Conservation (phyloP, 2,329 filamentous ascomycete genomes). For the Talaromyces sp. region DNA sequence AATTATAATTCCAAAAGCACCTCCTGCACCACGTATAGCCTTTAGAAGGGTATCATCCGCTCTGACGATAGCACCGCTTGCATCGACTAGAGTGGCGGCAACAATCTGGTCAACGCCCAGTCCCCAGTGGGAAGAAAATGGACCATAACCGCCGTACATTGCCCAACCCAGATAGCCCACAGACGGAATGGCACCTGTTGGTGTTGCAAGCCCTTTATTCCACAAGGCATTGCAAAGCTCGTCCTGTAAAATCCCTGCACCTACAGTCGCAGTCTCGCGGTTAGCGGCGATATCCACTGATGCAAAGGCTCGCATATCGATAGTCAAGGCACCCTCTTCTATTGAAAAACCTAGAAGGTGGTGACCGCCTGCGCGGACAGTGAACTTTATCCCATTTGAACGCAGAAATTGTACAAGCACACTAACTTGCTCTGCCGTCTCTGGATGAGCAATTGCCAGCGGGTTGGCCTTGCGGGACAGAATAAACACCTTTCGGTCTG, state of each 20-base stretch:
- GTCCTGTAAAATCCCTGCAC: constrained; percentile 32
- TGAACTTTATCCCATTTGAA: constrained; percentile 18
- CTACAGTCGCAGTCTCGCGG: constrained; percentile 27
- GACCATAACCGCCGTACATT: constrained; percentile 35
- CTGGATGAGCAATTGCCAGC: constrained; percentile 23
- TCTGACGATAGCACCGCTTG: constrained; percentile 31
- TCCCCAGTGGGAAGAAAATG: constrained; percentile 26
- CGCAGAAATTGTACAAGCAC: constrained; percentile 16
- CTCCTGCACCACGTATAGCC: constrained; percentile 38
- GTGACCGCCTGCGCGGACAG: constrained; percentile 32
- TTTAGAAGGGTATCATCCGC: constrained; percentile 35
- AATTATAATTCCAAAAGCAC: constrained; percentile 37
- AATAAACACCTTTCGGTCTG: constrained; percentile 1
- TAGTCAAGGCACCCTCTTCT: constrained; percentile 26
- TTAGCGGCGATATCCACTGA: constrained; percentile 24
- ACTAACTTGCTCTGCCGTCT: constrained; percentile 21
- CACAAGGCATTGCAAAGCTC: constrained; percentile 24
- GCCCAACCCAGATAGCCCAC: constrained; percentile 38
- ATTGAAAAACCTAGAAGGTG: constrained; percentile 30
- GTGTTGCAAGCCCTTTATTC: constrained; percentile 25
- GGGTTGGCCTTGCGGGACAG: constrained; percentile 4
- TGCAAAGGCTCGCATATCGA: constrained; percentile 37
- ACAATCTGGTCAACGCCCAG: constrained; percentile 39
- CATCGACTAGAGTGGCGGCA: constrained; percentile 36
- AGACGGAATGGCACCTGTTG: constrained; percentile 17